Evolutionary conservation across 176 grass and related monocot genomes (phyloP), one percentile per base, ranked within the genome.

Genomic region (Aechmea fasciata): DNA sequence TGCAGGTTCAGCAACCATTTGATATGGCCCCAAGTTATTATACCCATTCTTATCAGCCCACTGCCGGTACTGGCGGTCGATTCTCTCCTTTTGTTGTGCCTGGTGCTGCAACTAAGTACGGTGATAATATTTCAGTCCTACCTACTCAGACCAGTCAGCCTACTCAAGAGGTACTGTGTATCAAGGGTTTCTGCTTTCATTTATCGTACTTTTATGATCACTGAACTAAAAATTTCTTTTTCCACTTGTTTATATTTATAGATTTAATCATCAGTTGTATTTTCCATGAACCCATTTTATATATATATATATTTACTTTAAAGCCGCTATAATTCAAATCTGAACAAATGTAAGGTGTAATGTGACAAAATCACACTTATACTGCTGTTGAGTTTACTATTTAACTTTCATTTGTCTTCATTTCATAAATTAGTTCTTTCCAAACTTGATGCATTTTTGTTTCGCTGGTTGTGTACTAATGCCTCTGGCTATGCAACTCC

Each of bases 121-220:
- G 61, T 52, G 85, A 80, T 51, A 88, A 80, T 71, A 82, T 88
- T 68, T 65, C 85, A 23, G 69, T 96, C 49, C 41, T 75, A 57
- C 81, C 85, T 63, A 24, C 75, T 75, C 88, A 88, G 82, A 70
- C 71, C 82, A 80, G 72, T 25, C 88, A 96, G 52, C 72, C 79
- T 76, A 19, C 78, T 79, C 84, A 82, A 77, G 91, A 96, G 91
- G 88, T 96, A n/a, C 83, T 73, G 70, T 70, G 80, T 77, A 61
- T 9, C 20, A 61, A 61, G 33, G 33, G 33, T 41, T 19, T 61
- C 55, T 59, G 8, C 15, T 9, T 61, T 15, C 18, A 10, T 19
- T 19, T n/a, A 20, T 2, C 5, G 33, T 41, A 41, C 33, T 7
- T 41, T 41, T 41, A 7, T 41, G 33, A 41, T 41, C 5, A 3